These are phyloP conservation scores for Dioscorea alata DNA, from an alignment of 106 monocot species.

Conservation along the genomic window DNA sequence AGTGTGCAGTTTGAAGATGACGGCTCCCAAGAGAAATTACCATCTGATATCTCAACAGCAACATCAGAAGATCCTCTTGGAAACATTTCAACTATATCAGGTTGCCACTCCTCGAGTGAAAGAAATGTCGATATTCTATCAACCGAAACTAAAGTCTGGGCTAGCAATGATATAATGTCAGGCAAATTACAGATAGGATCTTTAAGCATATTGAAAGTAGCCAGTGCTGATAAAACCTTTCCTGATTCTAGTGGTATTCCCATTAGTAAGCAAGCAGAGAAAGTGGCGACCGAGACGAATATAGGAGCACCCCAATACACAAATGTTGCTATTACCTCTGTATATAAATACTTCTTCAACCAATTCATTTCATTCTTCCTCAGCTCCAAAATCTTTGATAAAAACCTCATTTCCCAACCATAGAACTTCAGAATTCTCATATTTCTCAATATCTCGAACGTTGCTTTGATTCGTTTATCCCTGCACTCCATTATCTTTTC, in stretches of 20 bases:
- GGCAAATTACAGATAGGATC: slow-evolving; percentile 77
- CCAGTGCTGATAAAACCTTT: slow-evolving; percentile 82
- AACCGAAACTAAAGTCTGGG: slow-evolving; percentile 77
- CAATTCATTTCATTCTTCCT: slow-evolving; percentile 62
- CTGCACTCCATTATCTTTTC: slow-evolving; percentile 79
- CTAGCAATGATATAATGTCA: slow-evolving; percentile 58
- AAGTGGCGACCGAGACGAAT: slow-evolving; percentile 76
- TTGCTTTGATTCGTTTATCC: slow-evolving; percentile 82
- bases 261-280: slow-evolving; percentile 70
- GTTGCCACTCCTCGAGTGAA: slow-evolving; percentile 50
- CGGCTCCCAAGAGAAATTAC: slow-evolving; percentile 71
- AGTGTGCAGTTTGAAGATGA: slow-evolving; percentile 47
- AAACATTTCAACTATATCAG: slow-evolving; percentile 47
- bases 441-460: slow-evolving; percentile 72
- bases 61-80: slow-evolving; percentile 40
- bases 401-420: slow-evolving; percentile 95
- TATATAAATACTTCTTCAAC: slow-evolving; percentile 65
- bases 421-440: slow-evolving; percentile 97
- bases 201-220: slow-evolving; percentile 77
- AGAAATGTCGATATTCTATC: slow-evolving; percentile 79
- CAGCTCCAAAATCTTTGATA: slow-evolving; percentile 59
- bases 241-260: slow-evolving; percentile 80
- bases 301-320: slow-evolving; percentile 79
- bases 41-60: slow-evolving; percentile 54
- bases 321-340: slow-evolving; percentile 40